Evolutionary conservation across 176 grass and related monocot genomes (phyloP).

Genomic region (barley (Hordeum vulgare)): DNA sequence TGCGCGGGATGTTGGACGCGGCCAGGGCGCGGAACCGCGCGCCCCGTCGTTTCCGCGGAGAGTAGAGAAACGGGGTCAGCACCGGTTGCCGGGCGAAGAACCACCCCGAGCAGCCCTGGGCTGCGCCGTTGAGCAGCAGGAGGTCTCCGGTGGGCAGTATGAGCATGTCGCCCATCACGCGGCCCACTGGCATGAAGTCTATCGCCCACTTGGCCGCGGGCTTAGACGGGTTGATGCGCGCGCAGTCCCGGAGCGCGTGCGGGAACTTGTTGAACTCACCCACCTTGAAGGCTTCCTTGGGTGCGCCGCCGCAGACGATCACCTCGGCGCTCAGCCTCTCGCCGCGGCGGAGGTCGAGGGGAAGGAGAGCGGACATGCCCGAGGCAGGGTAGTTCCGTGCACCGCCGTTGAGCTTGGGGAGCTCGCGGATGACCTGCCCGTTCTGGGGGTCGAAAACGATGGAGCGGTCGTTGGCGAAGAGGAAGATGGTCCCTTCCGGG

Average conservation of each 20-base stretch:
- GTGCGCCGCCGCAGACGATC: constrained; percentile 61
- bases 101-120: constrained; percentile 70
- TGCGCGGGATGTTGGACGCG: constrained; percentile 40
- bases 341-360: constrained; percentile 46
- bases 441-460: constrained; percentile 44
- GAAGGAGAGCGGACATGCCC: constrained; percentile 70
- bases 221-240: constrained; percentile 47
- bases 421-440: constrained; percentile 41
- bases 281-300: constrained; percentile 47
- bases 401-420: constrained; percentile 52
- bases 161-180: constrained; percentile 73
- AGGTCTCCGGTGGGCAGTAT: constrained; percentile 69
- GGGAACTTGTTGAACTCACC: constrained; percentile 38
- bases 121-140: constrained; percentile 72
- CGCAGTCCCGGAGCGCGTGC: constrained; percentile 47
- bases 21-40: constrained; percentile 47
- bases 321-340: constrained; percentile 49
- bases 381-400: constrained; percentile 75
- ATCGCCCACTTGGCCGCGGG: constrained; percentile 41
- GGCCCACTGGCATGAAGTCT: constrained; percentile 54
- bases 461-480: constrained; percentile 82
- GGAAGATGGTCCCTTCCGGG: constrained; percentile 65
- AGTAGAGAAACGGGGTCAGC: constrained; percentile 38
- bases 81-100: constrained; percentile 42
- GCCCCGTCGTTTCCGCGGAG: constrained; percentile 19